Percentiles rank a stretch among this genome's conserved stretches.
phyloP scores from a whole-genome alignment of 257 asterid genomes.

The Cruciata laevipes region DNA sequence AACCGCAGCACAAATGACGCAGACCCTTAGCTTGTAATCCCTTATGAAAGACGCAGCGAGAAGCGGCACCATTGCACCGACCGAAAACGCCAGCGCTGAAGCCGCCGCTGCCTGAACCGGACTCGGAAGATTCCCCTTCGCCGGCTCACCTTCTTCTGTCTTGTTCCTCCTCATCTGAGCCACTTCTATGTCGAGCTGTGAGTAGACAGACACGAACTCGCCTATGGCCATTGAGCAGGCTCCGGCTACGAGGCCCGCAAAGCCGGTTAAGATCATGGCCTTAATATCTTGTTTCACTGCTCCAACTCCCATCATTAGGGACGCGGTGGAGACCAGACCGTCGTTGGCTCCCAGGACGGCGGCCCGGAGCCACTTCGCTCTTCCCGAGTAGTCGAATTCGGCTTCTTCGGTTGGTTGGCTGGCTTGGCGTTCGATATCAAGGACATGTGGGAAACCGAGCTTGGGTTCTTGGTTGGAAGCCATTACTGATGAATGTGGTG shows the following conservation, averaged over 20 bases:
- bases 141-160: conserved; percentile 14
- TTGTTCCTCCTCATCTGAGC: conserved; percentile 52
- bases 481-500: conserved; percentile 37
- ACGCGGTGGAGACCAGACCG: conserved; percentile 67
- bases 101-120: conserved; percentile 79
- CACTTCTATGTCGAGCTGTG: conserved; percentile 67
- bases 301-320: conserved; percentile 90
- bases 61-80: conserved; percentile 74
- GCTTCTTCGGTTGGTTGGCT: conserved; percentile 14
- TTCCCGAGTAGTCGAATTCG: conserved; percentile 59
- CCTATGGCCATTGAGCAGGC: conserved; percentile 93
- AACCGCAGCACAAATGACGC: conserved; percentile 51
- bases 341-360: conserved; percentile 87
- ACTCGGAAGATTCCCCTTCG: conserved; percentile 41
- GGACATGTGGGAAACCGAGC: conserved; percentile 11
- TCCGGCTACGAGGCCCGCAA: conserved; percentile 78
- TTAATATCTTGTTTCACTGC: conserved; percentile 70
- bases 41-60: conserved; percentile 65
- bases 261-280: conserved; percentile 69
- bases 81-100: conserved; percentile 60
- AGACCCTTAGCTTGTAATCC: conserved; percentile 55
- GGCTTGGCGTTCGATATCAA: conserved; percentile 22
- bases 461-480: conserved; percentile 34
- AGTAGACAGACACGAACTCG: conserved; percentile 74
- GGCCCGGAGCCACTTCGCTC: conserved; percentile 88